Conservation (phyloP, 495 filamentous ascomycete genomes). For the Polyplosphaeria fusca region DNA sequence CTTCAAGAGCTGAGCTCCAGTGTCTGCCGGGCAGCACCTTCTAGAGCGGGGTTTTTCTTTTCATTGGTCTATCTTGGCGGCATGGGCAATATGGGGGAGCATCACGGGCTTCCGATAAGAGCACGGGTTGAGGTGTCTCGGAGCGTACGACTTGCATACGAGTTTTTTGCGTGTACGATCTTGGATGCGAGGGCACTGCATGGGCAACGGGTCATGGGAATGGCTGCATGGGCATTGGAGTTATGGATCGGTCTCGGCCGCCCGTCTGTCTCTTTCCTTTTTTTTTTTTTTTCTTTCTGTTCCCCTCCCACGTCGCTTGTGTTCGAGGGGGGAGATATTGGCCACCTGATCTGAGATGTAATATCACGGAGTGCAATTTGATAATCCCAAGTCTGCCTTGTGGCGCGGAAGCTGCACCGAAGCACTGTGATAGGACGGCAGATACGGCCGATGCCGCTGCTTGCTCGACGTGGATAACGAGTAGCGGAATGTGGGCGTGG, state of each 20-base stretch:
- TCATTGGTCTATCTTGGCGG: constrained; percentile 4
- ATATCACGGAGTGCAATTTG: neutral
- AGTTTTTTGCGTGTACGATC: constrained; percentile 22
- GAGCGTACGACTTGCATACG: constrained; percentile 5
- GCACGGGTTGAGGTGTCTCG: constrained; percentile 11
- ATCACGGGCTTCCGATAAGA: constrained; percentile 25
- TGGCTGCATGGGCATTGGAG: constrained; percentile 21
- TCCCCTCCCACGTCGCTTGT: neutral
- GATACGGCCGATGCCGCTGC: too few relatives aligned
- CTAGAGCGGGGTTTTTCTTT: constrained; percentile 4
- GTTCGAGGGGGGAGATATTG: too few relatives aligned
- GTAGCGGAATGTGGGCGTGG: too few relatives aligned
- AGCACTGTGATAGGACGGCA: neutral
- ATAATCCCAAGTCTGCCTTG: constrained; percentile 24
- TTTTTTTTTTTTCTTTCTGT: constrained; percentile 13
- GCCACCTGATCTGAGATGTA: constrained; percentile 24
- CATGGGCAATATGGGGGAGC: constrained; percentile 14
- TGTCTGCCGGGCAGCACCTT: constrained; percentile 4
- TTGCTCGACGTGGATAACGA: too few relatives aligned
- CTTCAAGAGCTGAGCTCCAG: constrained; percentile 24
- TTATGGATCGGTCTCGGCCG: constrained; percentile 5
- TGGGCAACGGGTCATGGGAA: constrained; percentile 23
- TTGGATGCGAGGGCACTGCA: constrained; percentile 20
- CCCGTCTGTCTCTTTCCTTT: constrained; percentile 8
- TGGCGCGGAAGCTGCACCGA: neutral